Base-by-base conservation (phyloP, 345 rosid genomes). In the Pseudoturritis turrita region DNA sequence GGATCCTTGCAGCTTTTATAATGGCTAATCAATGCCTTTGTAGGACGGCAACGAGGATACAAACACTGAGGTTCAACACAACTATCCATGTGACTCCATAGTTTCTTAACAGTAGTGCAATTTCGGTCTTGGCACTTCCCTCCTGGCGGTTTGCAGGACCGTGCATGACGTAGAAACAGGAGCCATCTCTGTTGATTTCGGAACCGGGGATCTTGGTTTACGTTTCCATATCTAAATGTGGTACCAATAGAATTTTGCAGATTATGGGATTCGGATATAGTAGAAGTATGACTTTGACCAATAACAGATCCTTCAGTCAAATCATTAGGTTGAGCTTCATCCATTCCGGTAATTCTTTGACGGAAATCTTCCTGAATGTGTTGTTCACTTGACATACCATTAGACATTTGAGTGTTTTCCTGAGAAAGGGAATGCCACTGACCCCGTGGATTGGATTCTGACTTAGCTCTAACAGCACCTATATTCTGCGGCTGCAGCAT, bases 171-270 rank as follows among this genome's bases (percentile, higher is more conserved):
- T 76, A 95, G 75, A 76, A 91, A 84, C 81, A 95, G 75, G 72
- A 95, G 90, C 99, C 99, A 95, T 70, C 75, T 88, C 78, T 79
- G 84, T 76, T 95, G 99, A 71, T 85, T 81, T 58, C 81, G 81
- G 57, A 82, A 88, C 70, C 84, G 88, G 53, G 76, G 80, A 36
- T 89, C 91, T 33, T 72, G 85, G 68, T 77, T 81, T 41, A 84
- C 73, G 71, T 78, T 86, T 75, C 82, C 85, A 45, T 78, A 78
- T 78, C 79, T 87, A 74, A 58, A 82, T 58, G 81, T 53, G 21
- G 84, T 72, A 62, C 80, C 73, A 52, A 71, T 77, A 23, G 84
- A 44, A 71, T 72, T 84, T 46, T 81, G 82, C 18, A 83, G 39
- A 65, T 60, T 84, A 17, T 78, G 81, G 51, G 85, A 72, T 73